phyloP scores from a whole-genome alignment of 83 land plant genomes.

The Picea engelmannii region DNA sequence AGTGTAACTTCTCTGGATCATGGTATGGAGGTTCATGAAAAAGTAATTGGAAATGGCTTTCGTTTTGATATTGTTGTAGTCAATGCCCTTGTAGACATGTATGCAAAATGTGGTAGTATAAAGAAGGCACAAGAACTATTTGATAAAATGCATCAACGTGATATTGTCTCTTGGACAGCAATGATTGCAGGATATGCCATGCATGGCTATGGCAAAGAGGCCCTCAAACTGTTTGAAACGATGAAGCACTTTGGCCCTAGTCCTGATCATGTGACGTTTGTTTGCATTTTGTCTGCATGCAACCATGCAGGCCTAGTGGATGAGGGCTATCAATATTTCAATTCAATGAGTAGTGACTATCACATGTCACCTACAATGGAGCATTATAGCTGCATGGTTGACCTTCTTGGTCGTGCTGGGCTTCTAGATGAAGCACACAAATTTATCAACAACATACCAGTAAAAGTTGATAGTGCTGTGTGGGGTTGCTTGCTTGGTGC shows the following conservation, averaged over 20 bases:
- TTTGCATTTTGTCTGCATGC: not conserved
- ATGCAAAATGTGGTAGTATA: conserved; percentile 18
- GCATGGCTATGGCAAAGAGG: conserved; percentile 1
- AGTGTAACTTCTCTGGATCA: conserved; percentile 1
- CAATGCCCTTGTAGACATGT: conserved; percentile 22
- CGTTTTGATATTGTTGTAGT: conserved; percentile 7
- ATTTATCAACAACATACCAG: not conserved
- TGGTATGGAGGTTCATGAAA: conserved; percentile 11
- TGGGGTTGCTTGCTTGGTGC: conserved; percentile 2
- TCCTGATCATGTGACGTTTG: not conserved
- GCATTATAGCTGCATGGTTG: not conserved
- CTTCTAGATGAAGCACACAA: not conserved
- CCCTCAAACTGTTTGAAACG: not conserved
- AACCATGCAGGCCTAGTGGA: conserved; percentile 4
- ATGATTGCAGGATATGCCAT: not conserved
- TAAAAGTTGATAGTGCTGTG: not conserved
- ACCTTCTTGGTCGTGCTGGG: conserved; percentile 1
- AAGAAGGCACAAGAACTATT: conserved; percentile 2
- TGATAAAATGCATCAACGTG: not conserved
- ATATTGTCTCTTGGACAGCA: conserved; percentile 5
- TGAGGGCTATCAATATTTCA: not conserved
- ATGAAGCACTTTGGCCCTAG: not conserved
- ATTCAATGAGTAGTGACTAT: not conserved
- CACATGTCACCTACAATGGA: not conserved
- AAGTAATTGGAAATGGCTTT: not conserved